phyloP scores from a whole-genome alignment of 2,329 filamentous ascomycete genomes.

The Fusarium coicis region DNA sequence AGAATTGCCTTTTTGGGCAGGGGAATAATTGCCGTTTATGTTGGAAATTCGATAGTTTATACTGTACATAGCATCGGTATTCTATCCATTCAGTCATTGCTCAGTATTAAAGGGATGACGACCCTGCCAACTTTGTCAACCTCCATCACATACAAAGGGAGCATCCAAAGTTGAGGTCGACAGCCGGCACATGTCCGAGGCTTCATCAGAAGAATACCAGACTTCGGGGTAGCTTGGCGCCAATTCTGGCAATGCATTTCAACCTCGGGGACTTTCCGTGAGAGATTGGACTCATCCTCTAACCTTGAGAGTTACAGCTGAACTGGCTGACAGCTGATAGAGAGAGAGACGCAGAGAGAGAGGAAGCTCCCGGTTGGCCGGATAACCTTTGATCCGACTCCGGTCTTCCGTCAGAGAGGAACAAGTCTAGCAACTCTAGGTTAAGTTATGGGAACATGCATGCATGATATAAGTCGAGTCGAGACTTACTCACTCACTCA shows the following conservation, averaged over 20 bases:
- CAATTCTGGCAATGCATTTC: not conserved
- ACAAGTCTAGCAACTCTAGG: not conserved
- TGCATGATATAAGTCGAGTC: slow-evolving; percentile 7
- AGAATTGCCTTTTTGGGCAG: slow-evolving; percentile 24
- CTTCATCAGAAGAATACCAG: not conserved
- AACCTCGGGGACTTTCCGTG: slow-evolving; percentile 35
- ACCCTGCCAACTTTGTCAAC: not conserved
- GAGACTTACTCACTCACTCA: not conserved
- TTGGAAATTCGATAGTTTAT: not conserved
- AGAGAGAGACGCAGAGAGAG: not conserved
- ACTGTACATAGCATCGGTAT: not conserved
- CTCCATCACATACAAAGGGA: not conserved
- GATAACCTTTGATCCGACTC: slow-evolving; percentile 34
- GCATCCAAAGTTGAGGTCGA: not conserved
- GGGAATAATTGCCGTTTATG: slow-evolving; percentile 8
- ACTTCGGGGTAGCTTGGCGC: slow-evolving; percentile 20
- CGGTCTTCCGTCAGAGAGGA: not conserved
- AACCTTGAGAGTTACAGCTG: not conserved
- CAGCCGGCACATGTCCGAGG: slow-evolving; percentile 34
- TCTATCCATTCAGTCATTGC: not conserved
- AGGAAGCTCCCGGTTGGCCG: slow-evolving; percentile 5
- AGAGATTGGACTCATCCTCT: not conserved
- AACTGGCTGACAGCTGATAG: not conserved
- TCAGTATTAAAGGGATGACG: not conserved
- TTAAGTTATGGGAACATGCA: not conserved